A percentile compares a stretch with the other conserved stretches of the same genome.
Conservation (phyloP, 352 stramenopile species). For the Globisporangium megalacanthum region DNA sequence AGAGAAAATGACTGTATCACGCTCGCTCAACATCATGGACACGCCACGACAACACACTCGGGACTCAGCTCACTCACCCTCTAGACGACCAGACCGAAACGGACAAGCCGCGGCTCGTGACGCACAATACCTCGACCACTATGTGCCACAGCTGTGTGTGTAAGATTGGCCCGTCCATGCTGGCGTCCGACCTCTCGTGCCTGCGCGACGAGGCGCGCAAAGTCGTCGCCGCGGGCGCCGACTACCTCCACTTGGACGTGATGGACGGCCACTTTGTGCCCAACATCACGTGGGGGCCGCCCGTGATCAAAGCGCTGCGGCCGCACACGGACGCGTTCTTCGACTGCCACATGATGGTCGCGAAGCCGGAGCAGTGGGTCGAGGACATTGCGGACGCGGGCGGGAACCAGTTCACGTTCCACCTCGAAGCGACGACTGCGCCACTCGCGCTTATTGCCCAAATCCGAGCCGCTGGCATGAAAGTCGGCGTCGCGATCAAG, state of each 20-base stretch:
- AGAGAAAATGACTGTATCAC: too few relatives aligned
- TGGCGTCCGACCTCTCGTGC: slow-evolving; percentile 93
- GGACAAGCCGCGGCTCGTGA: too few relatives aligned
- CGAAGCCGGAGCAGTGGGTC: slow-evolving; percentile 94
- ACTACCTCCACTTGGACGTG: slow-evolving; percentile 97
- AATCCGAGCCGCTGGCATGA: slow-evolving; percentile 89
- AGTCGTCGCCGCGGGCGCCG: slow-evolving; percentile 87
- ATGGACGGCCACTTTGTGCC: slow-evolving; percentile 99
- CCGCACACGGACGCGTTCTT: slow-evolving; percentile 89
- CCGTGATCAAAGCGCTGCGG: slow-evolving; percentile 93
- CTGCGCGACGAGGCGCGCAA: slow-evolving; percentile 89
- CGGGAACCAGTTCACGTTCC: slow-evolving; percentile 95
- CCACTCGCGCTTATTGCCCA: slow-evolving; percentile 76
- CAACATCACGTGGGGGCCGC: slow-evolving; percentile 95
- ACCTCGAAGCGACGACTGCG: slow-evolving; percentile 85
- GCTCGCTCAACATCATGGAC: too few relatives aligned
- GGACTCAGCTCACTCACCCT: background rate
- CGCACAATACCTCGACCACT: background rate
- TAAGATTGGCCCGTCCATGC: slow-evolving; percentile 92
- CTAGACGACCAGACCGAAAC: background rate
- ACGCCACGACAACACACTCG: too few relatives aligned
- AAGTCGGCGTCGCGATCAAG: slow-evolving; percentile 94
- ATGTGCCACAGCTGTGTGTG: slow-evolving; percentile 83
- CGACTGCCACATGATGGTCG: slow-evolving; percentile 98
- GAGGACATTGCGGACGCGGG: slow-evolving; percentile 93